These are phyloP conservation scores for Exophiala mesophila DNA, from an alignment of 2,329 filamentous ascomycete species.

Conservation along the genomic window DNA sequence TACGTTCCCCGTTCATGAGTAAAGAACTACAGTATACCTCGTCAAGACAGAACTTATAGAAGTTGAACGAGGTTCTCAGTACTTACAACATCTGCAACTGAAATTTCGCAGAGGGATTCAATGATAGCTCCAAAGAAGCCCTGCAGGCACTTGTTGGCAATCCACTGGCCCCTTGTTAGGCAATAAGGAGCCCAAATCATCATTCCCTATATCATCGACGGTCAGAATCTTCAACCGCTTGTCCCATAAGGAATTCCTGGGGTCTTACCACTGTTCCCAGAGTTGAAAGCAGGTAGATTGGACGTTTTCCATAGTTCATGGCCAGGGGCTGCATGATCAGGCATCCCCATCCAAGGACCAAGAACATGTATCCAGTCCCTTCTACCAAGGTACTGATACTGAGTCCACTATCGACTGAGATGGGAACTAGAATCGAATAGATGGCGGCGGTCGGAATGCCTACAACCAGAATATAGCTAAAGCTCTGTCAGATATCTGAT, in stretches of 20 bases:
- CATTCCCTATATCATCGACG: constrained; percentile 31
- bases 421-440: constrained; percentile 33
- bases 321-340: constrained; percentile 47
- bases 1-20: constrained; percentile 23
- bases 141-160: constrained; percentile 43
- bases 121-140: constrained; percentile 46
- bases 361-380: constrained; percentile 42
- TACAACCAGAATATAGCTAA: constrained; percentile 37
- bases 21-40: constrained; percentile 42
- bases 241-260: constrained; percentile 32
- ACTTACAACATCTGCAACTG: constrained; percentile 40
- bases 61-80: constrained; percentile 44
- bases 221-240: constrained; percentile 37
- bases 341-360: constrained; percentile 39
- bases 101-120: constrained; percentile 48
- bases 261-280: constrained; percentile 28
- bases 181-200: constrained; percentile 45
- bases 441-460: constrained; percentile 31
- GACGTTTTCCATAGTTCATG: constrained; percentile 38
- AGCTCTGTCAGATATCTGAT: constrained; percentile 16
- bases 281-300: constrained; percentile 26
- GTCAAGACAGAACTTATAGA: constrained; percentile 21
- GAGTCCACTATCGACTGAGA: constrained; percentile 40
- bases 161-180: constrained; percentile 44
- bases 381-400: constrained; percentile 42